Percentiles rank a stretch among this genome's conserved stretches.
Conservation (phyloP, 306 rosid genomes). For the Gastrolobium bilobum region DNA sequence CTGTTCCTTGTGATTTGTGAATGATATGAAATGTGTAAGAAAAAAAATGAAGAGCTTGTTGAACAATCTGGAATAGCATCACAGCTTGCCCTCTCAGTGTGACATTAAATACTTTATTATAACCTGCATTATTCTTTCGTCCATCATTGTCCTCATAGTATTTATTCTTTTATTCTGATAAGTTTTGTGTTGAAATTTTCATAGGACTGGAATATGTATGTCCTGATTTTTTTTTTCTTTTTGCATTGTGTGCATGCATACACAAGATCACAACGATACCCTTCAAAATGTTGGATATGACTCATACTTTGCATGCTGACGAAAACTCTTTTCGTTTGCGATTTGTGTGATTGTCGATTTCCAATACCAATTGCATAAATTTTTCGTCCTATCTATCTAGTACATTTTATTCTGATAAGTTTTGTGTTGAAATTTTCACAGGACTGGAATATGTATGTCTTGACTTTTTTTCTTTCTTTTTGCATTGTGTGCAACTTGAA, state of each 20-base stretch:
- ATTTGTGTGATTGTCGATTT: no score
- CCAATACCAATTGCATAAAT: no score
- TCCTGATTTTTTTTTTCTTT: neutral
- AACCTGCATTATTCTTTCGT: conserved; percentile 37
- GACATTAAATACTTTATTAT: conserved; percentile 2
- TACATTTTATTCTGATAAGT: no score
- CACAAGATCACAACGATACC: neutral
- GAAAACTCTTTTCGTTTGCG: no score
- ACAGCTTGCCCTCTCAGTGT: conserved; percentile 6
- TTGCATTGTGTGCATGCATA: neutral
- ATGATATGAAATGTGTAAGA: conserved; percentile 55
- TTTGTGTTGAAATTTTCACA: conserved; percentile 4
- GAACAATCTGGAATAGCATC: conserved; percentile 47
- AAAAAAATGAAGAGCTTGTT: conserved; percentile 47
- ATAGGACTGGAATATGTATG: neutral
- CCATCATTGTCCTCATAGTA: neutral
- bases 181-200: neutral
- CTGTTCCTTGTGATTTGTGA: conserved; percentile 46
- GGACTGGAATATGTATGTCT: neutral
- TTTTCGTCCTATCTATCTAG: conserved; percentile 4
- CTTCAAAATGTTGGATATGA: no score
- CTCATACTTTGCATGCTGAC: no score
- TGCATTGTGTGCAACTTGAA: conserved; percentile 8
- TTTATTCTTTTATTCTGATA: neutral
- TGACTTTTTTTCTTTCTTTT: neutral